Base-by-base conservation (phyloP, 2,329 filamentous ascomycete species). In the Byssothecium circinans region DNA sequence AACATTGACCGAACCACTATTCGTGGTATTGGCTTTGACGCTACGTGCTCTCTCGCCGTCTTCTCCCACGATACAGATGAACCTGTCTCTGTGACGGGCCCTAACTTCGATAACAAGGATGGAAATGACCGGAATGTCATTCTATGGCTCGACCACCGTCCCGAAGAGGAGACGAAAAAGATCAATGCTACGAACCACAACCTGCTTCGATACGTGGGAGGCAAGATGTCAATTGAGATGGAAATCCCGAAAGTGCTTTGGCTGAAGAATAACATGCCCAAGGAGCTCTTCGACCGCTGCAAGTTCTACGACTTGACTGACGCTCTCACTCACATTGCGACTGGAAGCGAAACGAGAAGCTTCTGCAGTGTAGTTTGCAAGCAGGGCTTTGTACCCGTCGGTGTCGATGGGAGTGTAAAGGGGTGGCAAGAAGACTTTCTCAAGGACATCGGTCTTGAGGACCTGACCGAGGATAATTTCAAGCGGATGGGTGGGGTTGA, bases 181-280 rank as follows among this genome's bases (percentile, higher is more conserved):
- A 95, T 99, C 76, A 99, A 99, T 71, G 84, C 84, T 45, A 97
- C 94, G 2, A 81, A 86, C 43, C 94, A 99, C 78, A 94, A 95
- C 71, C 79, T 99, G 44, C 83, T 99, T 49, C 88, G 91, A 65
- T 99, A 99, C 68, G 94, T 99, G 15, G 94, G 94, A 60, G 94
- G 94, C 54, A 92, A 88, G 70, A 99, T 99, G 94, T 96, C 90
- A 69, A 92, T 96, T 57, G 94, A 99, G 78, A 99, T 99, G 94
- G 94, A 99, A 72, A 95, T 99, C 46, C 94, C 94, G 55, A 99
- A 99, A 76, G 89, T 96, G 1, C 80, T 97, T 48, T 99, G 94
- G 94, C 81, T 99, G 67, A 97, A 97, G 81, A 96, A 96, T 74
- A 83, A 97, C 75, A 97, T 99, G 94, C 88, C 94, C 2, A 81